Evolutionary conservation across 805 yeast species (phyloP), one percentile per base, ranked within the genome.

Genomic region (Ogataea ganodermae): DNA sequence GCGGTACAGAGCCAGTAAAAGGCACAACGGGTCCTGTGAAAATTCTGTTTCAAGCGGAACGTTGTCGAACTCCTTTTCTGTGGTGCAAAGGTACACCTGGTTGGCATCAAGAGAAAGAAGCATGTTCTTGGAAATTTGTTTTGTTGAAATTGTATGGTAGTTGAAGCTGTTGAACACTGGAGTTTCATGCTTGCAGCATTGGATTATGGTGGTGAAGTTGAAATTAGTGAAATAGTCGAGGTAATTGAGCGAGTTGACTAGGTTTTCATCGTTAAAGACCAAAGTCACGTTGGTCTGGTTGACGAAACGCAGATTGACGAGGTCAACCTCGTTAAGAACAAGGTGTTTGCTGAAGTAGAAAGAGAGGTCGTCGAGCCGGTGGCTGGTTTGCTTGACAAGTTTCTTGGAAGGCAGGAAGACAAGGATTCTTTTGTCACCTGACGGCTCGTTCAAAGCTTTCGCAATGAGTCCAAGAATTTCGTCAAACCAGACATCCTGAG

Each of bases 351-450:
- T 32, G 39, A 45, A 33, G 30, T 23, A 21, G 13, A n/a, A 26
- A 6, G 46, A 13, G 3, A 40, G 33, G 16, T 33, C n/a, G 10
- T 50, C 53, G 5, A 50, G 37, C 9, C 33, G 26, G 10, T 18
- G 42, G n/a, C 41, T 31, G 17, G 43, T 28, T 17, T 46, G 49
- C 26, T 44, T 44, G 32, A 46, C 49, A 2, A 12, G 2, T 5
- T 44, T 36, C 21, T 48, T 50, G 6, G 53, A 50, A 6, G 57
- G 53, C 14, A 53, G 41, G 18, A 49, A 27, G 8, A 51, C 46
- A 10, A 54, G 42, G 12, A 49, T 44, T 27, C 36, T 20, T 14
- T 31, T 27, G 17, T 28, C 38, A 24, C 14, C 18, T 10, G 16
- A 7, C 16, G 35, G 2, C 7, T 45, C 35, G 8, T 17, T 32